phyloP scores from a whole-genome alignment of 257 asterid genomes.

The Solanum sitiens region DNA sequence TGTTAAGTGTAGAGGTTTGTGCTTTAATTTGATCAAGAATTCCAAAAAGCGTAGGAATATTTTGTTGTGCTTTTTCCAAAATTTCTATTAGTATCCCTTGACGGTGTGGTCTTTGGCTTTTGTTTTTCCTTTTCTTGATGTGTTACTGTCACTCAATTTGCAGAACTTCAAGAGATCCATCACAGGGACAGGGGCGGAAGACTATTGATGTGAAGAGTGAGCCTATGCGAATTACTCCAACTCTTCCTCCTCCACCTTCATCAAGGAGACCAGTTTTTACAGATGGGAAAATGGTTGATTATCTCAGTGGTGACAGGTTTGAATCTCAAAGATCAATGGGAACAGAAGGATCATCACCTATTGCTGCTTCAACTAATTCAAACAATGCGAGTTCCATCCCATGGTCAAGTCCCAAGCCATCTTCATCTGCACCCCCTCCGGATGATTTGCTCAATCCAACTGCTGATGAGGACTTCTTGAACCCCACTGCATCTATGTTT shows the following conservation, averaged over 20 bases:
- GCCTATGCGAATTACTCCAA: constrained; percentile 29
- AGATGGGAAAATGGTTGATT: constrained; percentile 49
- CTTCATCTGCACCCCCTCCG: constrained; percentile 25
- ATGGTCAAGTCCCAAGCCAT: constrained; percentile 21
- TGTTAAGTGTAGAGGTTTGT: neutral
- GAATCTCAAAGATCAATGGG: constrained; percentile 40
- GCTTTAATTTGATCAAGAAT: neutral
- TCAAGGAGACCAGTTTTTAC: constrained; percentile 38
- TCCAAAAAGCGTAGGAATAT: neutral
- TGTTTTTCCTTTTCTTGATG: neutral
- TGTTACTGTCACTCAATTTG: neutral
- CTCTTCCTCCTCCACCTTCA: constrained; percentile 81
- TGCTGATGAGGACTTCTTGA: constrained; percentile 49
- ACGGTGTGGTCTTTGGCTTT: neutral
- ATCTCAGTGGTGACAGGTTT: constrained; percentile 76
- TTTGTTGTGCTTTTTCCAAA: neutral
- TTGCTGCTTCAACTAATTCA: constrained; percentile 33
- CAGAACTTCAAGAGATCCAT: constrained; percentile 73
- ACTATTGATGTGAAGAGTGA: constrained; percentile 26
- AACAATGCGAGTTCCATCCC: constrained; percentile 22
- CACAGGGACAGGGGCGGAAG: constrained; percentile 50
- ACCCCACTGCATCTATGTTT: constrained; percentile 78
- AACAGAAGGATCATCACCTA: constrained; percentile 27
- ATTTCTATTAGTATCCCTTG: neutral
- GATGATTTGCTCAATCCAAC: constrained; percentile 34